A percentile compares a stretch with the other conserved stretches of the same genome.
Evolutionary conservation across 192 early-diverging fungal genomes (phyloP).

Genomic region (Pilobolus umbonatus): DNA sequence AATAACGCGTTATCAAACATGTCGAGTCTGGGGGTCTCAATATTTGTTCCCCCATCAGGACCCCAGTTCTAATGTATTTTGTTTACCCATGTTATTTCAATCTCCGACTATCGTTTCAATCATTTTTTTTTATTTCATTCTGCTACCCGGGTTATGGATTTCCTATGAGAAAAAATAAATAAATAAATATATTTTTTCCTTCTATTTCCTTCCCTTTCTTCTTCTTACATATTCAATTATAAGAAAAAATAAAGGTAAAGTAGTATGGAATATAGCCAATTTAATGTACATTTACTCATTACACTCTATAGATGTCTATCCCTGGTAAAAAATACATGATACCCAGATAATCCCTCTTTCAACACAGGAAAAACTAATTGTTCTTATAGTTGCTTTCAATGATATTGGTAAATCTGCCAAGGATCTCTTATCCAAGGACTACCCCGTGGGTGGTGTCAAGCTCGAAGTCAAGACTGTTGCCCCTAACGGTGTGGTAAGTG

Average conservation of each 20-base stretch:
- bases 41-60: too few relatives aligned
- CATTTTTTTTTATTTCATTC: too few relatives aligned
- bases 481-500: constrained; percentile 90
- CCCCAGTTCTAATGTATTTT: too few relatives aligned
- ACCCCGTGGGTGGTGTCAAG: constrained; percentile 85
- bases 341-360: neutral
- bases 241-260: too few relatives aligned
- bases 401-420: constrained; percentile 94
- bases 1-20: too few relatives aligned
- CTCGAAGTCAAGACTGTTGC: constrained; percentile 97
- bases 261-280: too few relatives aligned
- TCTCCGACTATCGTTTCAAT: too few relatives aligned
- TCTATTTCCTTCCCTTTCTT: neutral
- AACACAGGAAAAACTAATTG: neutral
- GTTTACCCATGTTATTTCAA: too few relatives aligned
- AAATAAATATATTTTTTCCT: neutral
- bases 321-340: constrained; percentile 12
- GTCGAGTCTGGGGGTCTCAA: too few relatives aligned
- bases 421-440: constrained; percentile 98
- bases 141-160: too few relatives aligned
- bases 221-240: neutral
- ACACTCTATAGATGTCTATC: too few relatives aligned
- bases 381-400: constrained; percentile 65
- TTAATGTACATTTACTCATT: too few relatives aligned
- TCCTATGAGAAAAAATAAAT: neutral